Evolutionary conservation across 371 early-diverging fungal species (phyloP), one percentile per base, ranked within the genome.

Genomic region (Mucor lusitanicus): DNA sequence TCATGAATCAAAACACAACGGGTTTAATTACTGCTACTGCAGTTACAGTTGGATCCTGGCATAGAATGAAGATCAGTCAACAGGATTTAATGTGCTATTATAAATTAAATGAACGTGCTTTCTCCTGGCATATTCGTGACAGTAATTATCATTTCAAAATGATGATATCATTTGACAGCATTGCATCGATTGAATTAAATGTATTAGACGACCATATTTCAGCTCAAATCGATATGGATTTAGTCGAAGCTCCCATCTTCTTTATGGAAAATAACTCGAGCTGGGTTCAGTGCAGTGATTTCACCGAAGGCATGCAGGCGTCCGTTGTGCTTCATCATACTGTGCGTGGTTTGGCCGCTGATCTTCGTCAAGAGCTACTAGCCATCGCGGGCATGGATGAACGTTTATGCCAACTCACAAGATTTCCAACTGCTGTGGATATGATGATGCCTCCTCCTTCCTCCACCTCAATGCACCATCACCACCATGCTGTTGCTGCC

Each of bases 271-370:
- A 66, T 35, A 48, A 48, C 17, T 21, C 40, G 0, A 59, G 48
- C 21, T 92, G 91, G 91, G 81, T 85, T 27, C 88, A 87, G 69
- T 91, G 92, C 69, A 86, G 87, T 53, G 94, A 93, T 74, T 93
- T 92, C 66, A 93, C 92, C 7, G 92, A 92, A 65, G 84, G 85
- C 39, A 85, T 81, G 74, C 92, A 92, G 78, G 92, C 92, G 8
- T 85, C 90, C 9, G 67, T 79, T 37, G 76, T 85, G n/a, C 70
- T 83, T 40, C 83, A 78, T 35, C 93, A 93, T 62, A 82, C 88
- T 8, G 75, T 92, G 46, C 86, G 85, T 57, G 90, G 90, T 28
- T 67, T 87, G 33, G 80, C 87, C 9, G 63, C 75, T 12, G 78
- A 85, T 23, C 68, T 90, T 40, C 72, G 82, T 67, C 83, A 83